Evolutionary conservation across 2,329 filamentous ascomycete genomes (phyloP), one percentile per base, ranked within the genome.

Genomic region (Mycosphaerella sp.): DNA sequence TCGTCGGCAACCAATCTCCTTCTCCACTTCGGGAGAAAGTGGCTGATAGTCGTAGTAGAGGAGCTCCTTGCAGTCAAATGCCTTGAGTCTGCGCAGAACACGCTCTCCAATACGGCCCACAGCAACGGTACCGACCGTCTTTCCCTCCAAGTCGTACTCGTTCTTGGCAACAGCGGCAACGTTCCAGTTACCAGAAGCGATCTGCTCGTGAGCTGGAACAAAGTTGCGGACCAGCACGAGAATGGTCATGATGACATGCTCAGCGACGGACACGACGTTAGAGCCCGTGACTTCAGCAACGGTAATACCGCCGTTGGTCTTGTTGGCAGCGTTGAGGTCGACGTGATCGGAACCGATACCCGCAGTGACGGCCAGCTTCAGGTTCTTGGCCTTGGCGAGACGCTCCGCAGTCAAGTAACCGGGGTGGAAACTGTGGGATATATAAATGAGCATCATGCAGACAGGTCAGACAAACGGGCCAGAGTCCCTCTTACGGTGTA

Each of bases 21-120:
- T 84, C 83, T 97, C 91, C 67, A 84, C 80, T 79, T 95, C 90
- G 57, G 89, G 70, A 57, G 77, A 80, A 62, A 98, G 81, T 49
- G 92, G 90, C 82, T 98, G 93, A 86, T 98, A 98, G 79, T 98
- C 93, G 73, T 88, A 97, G 87, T 98, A 98, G 61, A 97, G 83
- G 48, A 98, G 83, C 81, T 97, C 92, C 85, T 95, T 95, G 89
- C 93, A 98, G 80, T 95, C 92, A 71, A 98, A 98, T 64, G 91
- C 79, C 84, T 95, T 95, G 68, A 98, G 86, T 64, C 93, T 85
- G 74, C 92, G 87, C 66, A 98, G 84, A 55, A 98, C 93, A 76
- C 93, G 91, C 84, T 97, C 91, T 69, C 93, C 93, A 68, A 98
- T 98, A 72, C 93, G 89, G 73, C 93, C 93, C 59, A 97, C 91